Base-by-base conservation (phyloP, 192 early-diverging fungal genomes). In the Radiomyces spectabilis region DNA sequence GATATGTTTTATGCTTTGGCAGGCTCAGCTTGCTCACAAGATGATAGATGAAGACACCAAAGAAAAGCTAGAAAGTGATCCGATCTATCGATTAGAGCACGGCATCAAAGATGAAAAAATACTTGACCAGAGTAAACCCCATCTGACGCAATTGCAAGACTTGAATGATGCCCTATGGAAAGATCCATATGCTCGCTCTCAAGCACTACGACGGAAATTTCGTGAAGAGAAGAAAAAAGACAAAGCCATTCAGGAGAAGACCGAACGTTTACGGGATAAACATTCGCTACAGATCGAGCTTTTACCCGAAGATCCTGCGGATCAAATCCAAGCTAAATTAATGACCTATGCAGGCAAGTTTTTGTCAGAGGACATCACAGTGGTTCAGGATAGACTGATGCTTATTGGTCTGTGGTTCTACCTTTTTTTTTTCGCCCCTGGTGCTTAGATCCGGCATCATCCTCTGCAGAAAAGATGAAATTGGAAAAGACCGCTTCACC, bases 181-280 rank as follows among this genome's bases (percentile, higher is more conserved):
- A 24, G 85, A 96, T 60, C 78, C 90, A 0, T 95, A 92, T 57
- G 62, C 77, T 5, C 65, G 76, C 26, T 92, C 87, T 25, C 81
- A 88, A 53, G 59, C 60, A 34, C 46, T 95, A 34, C 78, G 93
- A 6, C 82, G 77, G 34, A 72, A 72, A 37, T 89, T 95, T 53
- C 61, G 93, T 24, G 76, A 73, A 1, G 84, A 86, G 16, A 88
- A 87, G 38, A 84, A 78, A 45, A 32, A 55, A 13, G 66, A 72
- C 4, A 72, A 81, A 41, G 62, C 42, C 15, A 53, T 72, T 30
- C 43, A 71, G 35, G 66, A 78, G 39, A 79, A 80, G 15, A 51
- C 70, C 2, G 43, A 66, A 3, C 66, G 63, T 31, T 66, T 92
- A 33, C 65, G 62, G 31, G 75, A 82, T 37, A 81, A 85, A 43